These are phyloP conservation scores for Leccinum subgranulosum DNA, from an alignment of 768 basidiomycete genomes.

Conservation along the genomic window DNA sequence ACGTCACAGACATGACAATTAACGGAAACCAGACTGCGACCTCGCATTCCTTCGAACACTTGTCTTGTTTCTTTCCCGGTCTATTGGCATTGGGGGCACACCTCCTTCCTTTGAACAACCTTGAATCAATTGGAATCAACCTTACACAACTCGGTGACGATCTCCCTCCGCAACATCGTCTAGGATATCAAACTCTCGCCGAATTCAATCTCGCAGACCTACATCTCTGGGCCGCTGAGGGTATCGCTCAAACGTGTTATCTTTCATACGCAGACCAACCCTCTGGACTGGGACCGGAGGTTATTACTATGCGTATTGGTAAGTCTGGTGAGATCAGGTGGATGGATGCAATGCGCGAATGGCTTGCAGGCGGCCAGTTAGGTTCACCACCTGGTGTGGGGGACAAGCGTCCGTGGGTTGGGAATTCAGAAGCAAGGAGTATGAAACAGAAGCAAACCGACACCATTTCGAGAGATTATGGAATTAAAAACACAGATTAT, in stretches of 20 bases:
- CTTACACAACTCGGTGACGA: conserved; percentile 34
- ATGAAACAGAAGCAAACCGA: conserved; percentile 19
- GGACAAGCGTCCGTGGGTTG: conserved; percentile 33
- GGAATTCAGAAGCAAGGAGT: conserved; percentile 18
- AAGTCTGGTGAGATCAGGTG: conserved; percentile 24
- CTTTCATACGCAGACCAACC: conserved; percentile 68
- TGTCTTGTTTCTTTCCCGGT: conserved; percentile 78
- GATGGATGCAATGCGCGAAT: conserved; percentile 39
- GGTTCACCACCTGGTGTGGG: conserved; percentile 54
- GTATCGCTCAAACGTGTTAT: conserved; percentile 70
- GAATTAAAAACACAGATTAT: conserved; percentile 43
- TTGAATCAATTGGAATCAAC: conserved; percentile 47
- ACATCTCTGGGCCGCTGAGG: conserved; percentile 75
- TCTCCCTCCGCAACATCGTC: conserved; percentile 18
- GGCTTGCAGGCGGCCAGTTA: conserved; percentile 43
- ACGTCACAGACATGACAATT: conserved; percentile 54
- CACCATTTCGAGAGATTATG: conserved; percentile 51
- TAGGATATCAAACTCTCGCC: conserved; percentile 38
- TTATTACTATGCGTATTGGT: conserved; percentile 35
- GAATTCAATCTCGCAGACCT: conserved; percentile 55
- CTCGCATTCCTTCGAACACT: conserved; percentile 61
- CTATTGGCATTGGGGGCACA: conserved; percentile 69
- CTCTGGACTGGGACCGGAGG: conserved; percentile 67
- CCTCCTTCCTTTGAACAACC: conserved; percentile 54
- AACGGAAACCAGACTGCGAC: conserved; percentile 31